These are phyloP conservation scores for Yamadazyma siamensis DNA, from an alignment of 1,139 yeast species.

Conservation along the genomic window DNA sequence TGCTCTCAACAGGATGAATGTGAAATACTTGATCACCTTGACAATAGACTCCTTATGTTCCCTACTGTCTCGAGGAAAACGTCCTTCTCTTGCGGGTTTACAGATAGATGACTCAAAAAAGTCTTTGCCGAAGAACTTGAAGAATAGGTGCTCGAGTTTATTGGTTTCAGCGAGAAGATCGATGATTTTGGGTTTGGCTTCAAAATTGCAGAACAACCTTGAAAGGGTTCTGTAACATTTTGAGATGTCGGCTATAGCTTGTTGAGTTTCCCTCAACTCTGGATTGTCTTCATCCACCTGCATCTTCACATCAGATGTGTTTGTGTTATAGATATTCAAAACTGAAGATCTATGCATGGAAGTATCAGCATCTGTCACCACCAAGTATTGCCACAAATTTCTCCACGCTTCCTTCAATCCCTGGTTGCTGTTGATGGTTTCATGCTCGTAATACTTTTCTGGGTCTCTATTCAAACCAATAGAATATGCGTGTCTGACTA, in stretches of 20 bases:
- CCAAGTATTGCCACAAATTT: conserved; percentile 34
- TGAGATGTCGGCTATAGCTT: conserved; percentile 18
- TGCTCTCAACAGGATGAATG: conserved; percentile 38
- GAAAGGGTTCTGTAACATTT: conserved; percentile 30
- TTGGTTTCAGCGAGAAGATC: conserved; percentile 39
- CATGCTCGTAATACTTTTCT: conserved; percentile 27
- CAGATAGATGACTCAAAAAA: conserved; percentile 41
- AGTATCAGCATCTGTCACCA: conserved; percentile 27
- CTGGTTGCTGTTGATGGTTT: conserved; percentile 26
- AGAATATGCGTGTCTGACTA: conserved; percentile 38
- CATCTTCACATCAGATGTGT: conserved; percentile 31
- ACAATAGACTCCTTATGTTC: conserved; percentile 21
- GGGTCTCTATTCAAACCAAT: conserved; percentile 48
- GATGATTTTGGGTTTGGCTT: conserved; percentile 31
- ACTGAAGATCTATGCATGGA: conserved; percentile 36
- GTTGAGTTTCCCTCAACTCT: conserved; percentile 15
- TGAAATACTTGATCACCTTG: conserved; percentile 35
- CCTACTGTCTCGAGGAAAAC: conserved; percentile 14
- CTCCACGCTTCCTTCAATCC: conserved; percentile 35
- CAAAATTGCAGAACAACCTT: conserved; percentile 27
- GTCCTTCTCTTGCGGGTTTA: conserved; percentile 23
- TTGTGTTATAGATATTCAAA: conserved; percentile 25
- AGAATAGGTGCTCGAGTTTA: conserved; percentile 34
- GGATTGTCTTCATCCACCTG: conserved; percentile 22
- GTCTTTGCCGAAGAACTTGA: conserved; percentile 41